Evolutionary conservation across 2,329 filamentous ascomycete species (phyloP).

Genomic region (Talaromyces sp.): DNA sequence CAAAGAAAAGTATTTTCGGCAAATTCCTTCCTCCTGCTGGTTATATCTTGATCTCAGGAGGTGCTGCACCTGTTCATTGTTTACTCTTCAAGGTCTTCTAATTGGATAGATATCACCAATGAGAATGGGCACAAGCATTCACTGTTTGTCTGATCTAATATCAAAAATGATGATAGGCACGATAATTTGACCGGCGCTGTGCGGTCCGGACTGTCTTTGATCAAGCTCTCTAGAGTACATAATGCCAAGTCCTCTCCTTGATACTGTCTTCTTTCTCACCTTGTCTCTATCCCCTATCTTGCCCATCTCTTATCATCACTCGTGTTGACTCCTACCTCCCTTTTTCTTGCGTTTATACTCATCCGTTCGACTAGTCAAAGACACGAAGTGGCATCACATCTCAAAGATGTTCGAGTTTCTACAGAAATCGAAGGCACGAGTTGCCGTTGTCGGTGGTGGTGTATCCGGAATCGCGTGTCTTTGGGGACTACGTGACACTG

Average conservation of each 20-base stretch:
- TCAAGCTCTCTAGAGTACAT: not conserved
- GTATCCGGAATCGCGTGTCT: conserved; percentile 2
- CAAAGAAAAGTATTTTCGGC: not conserved
- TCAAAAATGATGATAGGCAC: not conserved
- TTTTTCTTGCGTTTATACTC: not conserved
- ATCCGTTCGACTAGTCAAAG: not conserved
- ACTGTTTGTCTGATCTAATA: not conserved
- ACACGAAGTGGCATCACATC: not conserved
- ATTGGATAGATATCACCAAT: not conserved
- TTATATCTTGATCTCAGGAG: not conserved
- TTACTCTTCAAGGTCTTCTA: not conserved
- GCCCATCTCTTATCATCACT: no score
- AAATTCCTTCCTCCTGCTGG: not conserved
- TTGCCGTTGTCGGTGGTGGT: conserved; percentile 13
- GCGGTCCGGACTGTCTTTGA: not conserved
- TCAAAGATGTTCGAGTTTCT: not conserved
- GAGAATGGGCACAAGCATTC: not conserved
- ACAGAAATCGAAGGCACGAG: not conserved
- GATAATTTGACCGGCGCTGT: not conserved
- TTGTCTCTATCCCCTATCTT: not conserved
- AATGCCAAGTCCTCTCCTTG: not conserved
- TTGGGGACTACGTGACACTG: conserved; percentile 1
- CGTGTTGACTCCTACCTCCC: not conserved
- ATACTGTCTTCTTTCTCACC: not conserved
- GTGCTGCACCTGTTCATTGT: not conserved